A percentile compares a stretch with the other conserved stretches of the same genome.
Conservation (phyloP, 106 monocot genomes). For the Xerophyta viscosa region DNA sequence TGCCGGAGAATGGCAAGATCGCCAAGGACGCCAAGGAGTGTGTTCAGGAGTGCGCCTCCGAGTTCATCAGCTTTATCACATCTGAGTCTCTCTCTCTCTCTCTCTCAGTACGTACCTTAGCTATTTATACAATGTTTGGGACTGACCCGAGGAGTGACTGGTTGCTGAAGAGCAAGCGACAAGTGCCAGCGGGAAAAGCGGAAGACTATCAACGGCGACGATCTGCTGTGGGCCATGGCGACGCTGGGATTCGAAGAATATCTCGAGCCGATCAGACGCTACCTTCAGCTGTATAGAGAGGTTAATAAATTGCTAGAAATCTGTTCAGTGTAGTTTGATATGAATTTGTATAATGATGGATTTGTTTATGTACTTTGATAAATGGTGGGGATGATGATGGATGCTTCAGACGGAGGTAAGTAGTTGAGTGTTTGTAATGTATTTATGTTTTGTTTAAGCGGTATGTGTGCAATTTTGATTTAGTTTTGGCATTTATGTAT, state of each 20-base stretch:
- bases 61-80: constrained; percentile 80
- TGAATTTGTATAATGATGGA: too few species aligned
- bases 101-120: too few species aligned
- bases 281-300: constrained; percentile 41
- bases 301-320: constrained; percentile 2
- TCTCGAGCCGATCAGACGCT: constrained; percentile 36
- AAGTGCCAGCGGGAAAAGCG: constrained; percentile 47
- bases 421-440: too few species aligned
- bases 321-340: too few species aligned
- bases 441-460: background rate
- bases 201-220: constrained; percentile 54
- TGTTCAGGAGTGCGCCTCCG: constrained; percentile 75
- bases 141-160: background rate
- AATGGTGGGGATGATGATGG: background rate
- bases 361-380: background rate
- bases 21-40: constrained; percentile 70
- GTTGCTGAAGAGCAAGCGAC: constrained; percentile 30
- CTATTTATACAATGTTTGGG: too few species aligned
- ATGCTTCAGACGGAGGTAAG: constrained; percentile 24
- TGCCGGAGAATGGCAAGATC: constrained; percentile 67
- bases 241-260: constrained; percentile 54
- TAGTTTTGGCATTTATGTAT: background rate
- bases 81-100: constrained; percentile 37
- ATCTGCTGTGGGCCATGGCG: constrained; percentile 43
- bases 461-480: background rate